Evolutionary conservation across 768 basidiomycete genomes (phyloP).

Genomic region (Ramaria rubella): DNA sequence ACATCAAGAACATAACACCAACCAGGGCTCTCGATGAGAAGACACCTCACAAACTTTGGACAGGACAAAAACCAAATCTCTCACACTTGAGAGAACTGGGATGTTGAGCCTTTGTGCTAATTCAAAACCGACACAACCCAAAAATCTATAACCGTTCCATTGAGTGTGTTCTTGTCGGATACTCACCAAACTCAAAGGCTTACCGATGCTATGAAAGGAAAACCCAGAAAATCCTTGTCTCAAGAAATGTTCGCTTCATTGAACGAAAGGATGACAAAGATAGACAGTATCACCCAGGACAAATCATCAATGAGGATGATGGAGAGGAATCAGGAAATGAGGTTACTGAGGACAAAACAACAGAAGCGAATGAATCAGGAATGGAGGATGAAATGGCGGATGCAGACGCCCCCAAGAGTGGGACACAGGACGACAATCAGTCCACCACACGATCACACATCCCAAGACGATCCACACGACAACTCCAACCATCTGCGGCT

Average conservation of each 20-base stretch:
- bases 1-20: background rate
- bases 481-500: background rate
- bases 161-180: conserved; percentile 35
- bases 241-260: conserved; percentile 19
- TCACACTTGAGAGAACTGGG: conserved; percentile 17
- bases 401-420: background rate
- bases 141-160: conserved; percentile 22
- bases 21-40: background rate
- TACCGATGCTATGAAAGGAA: conserved; percentile 31
- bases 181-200: conserved; percentile 26
- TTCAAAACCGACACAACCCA: conserved; percentile 9
- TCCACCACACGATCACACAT: background rate
- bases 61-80: conserved; percentile 9
- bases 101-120: conserved; percentile 32
- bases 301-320: background rate
- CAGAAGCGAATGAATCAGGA: no score
- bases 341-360: background rate
- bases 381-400: background rate
- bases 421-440: background rate
- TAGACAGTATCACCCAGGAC: background rate
- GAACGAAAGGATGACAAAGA: conserved; percentile 4
- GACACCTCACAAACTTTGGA: background rate
- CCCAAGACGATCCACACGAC: background rate
- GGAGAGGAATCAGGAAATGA: background rate
- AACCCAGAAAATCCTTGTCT: conserved; percentile 24